Conservation (phyloP, 2,329 filamentous ascomycete genomes). For the Podosphaera fusca region DNA sequence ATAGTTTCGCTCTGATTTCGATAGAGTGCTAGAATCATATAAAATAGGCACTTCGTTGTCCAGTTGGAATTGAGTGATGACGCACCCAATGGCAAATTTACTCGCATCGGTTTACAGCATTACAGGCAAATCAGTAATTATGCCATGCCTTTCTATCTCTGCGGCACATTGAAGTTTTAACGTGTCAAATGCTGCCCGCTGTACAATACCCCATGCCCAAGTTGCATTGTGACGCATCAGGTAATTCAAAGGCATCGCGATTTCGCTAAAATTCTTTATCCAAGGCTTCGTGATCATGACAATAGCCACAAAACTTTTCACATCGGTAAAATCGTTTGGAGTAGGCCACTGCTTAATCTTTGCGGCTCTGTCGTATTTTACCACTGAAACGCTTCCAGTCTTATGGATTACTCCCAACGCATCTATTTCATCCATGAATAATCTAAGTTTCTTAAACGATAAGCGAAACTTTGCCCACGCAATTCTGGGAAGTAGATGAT, state of each 20-base stretch:
- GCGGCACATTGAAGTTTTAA: not conserved
- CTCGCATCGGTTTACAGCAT: not conserved
- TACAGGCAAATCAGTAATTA: not conserved
- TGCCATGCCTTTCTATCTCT: not conserved
- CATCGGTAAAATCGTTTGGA: not conserved
- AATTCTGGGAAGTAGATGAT: not conserved
- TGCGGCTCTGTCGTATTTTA: not conserved
- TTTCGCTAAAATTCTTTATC: not conserved
- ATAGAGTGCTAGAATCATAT: not conserved
- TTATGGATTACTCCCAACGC: not conserved
- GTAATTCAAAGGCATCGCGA: not conserved
- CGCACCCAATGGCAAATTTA: not conserved
- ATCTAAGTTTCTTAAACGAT: not conserved
- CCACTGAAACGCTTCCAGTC: not conserved
- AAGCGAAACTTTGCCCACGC: not conserved
- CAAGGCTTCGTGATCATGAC: not conserved
- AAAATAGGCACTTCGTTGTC: not conserved
- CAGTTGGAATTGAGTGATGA: not conserved
- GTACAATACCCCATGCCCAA: not conserved
- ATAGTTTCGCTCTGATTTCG: not conserved
- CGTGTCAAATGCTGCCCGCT: not conserved
- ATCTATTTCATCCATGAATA: not conserved
- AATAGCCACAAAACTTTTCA: not conserved
- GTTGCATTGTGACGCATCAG: not conserved
- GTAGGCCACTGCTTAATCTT: slow-evolving; percentile 1